Base-by-base conservation (phyloP, 1,284 basidiomycete genomes). In the Afroboletus lepidellus region DNA sequence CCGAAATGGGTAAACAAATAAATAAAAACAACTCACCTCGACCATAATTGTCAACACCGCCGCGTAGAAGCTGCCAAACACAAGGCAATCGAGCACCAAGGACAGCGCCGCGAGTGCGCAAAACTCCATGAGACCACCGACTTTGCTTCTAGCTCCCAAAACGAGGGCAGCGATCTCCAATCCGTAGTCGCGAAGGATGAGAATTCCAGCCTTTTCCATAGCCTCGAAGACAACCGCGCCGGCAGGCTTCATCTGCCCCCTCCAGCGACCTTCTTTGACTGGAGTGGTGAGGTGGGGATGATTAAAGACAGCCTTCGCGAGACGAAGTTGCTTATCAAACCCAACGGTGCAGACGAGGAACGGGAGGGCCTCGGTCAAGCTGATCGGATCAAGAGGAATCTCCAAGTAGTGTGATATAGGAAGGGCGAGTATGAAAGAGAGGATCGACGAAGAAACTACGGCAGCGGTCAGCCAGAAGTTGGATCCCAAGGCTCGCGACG, bases 261-360 rank as follows among this genome's bases (percentile, higher is more conserved):
- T 70, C 57, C 60, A 64, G 23, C 72, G 70, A 33, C 76, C 74
- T 50, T 73, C 71, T 48, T 78, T 77, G 45, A 76, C 74, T 1
- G 81, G 79, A 9, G 77, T 72, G 37, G 78, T 72, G 51, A 87
- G 80, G 57, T 93, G 86, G 3, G 92, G 90, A 62, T 95, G 91
- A 20, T 85, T 81, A 72, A 98, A 93, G 32, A 98, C 90, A 12
- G 94, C 91, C 25, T 89, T 82, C 0, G 94, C 94, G 36, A 99
- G 84, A 12, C 92, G 83, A 54, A 95, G 88, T 0, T 95, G 96
- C 72, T 99, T 99, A 74, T 99, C 96, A 68, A 98, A 99, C 13
- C 96, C 96, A 52, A 99, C 87, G 1, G 93, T 96, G 71, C 97
- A 97, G 39, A 99, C 95, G 34, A 99, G 79, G 85, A 99, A 99